Conservation (phyloP, 2,329 filamentous ascomycete species). For the Pseudogymnoascus sp. region DNA sequence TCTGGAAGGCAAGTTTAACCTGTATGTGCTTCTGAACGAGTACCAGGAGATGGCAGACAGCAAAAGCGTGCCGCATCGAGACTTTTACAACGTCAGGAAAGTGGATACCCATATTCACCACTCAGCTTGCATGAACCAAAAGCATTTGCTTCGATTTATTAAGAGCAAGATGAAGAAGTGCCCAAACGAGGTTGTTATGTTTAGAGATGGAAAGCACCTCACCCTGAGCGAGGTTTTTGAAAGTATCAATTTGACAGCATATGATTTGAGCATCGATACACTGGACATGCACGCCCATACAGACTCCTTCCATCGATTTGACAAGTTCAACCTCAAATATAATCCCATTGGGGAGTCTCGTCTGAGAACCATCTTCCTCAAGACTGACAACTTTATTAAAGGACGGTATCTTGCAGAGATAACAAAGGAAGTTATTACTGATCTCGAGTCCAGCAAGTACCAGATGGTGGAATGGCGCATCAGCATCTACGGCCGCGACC, state of each 20-base stretch:
- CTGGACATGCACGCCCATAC: slow-evolving; percentile 99
- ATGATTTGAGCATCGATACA: slow-evolving; percentile 96
- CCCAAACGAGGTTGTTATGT: slow-evolving; percentile 87
- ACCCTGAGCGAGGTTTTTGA: slow-evolving; percentile 91
- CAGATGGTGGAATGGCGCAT: slow-evolving; percentile 99
- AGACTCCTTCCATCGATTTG: slow-evolving; percentile 96
- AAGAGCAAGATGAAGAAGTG: slow-evolving; percentile 99
- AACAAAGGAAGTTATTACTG: slow-evolving; percentile 93
- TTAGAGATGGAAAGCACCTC: slow-evolving; percentile 82
- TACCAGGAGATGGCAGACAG: slow-evolving; percentile 97
- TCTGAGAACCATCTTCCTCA: slow-evolving; percentile 93
- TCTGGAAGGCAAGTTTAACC: slow-evolving; percentile 91
- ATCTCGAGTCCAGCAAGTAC: slow-evolving; percentile 97
- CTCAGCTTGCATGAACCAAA: slow-evolving; percentile 99
- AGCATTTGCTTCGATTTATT: slow-evolving; percentile 95
- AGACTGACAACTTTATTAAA: slow-evolving; percentile 96
- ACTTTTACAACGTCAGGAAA: slow-evolving; percentile 98
- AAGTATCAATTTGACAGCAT: slow-evolving; percentile 93
- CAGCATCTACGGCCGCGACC: slow-evolving; percentile 85
- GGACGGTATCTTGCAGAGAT: slow-evolving; percentile 95
- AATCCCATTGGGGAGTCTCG: slow-evolving; percentile 95
- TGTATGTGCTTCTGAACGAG: slow-evolving; percentile 88
- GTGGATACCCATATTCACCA: slow-evolving; percentile 99
- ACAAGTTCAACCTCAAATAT: slow-evolving; percentile 99
- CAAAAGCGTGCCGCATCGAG: slow-evolving; percentile 93